Conservation (phyloP, 148 eudicot species). For the Rhododendron griersonianum region DNA sequence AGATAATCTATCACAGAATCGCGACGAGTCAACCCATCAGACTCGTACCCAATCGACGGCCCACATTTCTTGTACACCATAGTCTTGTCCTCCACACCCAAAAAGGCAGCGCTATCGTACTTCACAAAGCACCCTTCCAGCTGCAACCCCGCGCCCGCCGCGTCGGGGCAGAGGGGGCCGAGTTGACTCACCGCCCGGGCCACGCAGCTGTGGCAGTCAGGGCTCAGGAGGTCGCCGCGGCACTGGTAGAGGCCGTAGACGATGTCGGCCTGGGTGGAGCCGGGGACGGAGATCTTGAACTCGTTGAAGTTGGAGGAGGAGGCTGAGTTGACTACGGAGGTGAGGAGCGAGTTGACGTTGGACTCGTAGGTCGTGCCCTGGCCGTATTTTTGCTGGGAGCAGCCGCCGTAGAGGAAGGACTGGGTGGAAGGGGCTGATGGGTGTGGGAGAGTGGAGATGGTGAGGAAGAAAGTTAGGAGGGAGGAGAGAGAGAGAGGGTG, state of each 20-base stretch:
- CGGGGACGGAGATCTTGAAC: conserved; percentile 30
- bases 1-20: conserved; percentile 31
- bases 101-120: conserved; percentile 36
- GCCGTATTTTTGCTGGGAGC: conserved; percentile 29
- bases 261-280: conserved; percentile 15
- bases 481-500: not conserved
- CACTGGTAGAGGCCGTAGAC: conserved; percentile 49
- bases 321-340: conserved; percentile 44
- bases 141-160: conserved; percentile 31
- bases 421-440: conserved; percentile 7
- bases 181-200: conserved; percentile 31
- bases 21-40: conserved; percentile 17
- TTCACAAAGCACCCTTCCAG: conserved; percentile 46
- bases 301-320: conserved; percentile 23
- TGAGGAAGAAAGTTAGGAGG: not conserved
- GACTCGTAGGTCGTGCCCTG: conserved; percentile 26
- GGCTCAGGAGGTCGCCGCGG: conserved; percentile 30
- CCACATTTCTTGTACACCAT: conserved; percentile 40
- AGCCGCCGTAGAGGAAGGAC: conserved; percentile 32
- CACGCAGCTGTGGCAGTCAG: conserved; percentile 31
- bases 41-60: conserved; percentile 19
- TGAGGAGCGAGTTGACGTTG: conserved; percentile 42
- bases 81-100: conserved; percentile 44
- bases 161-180: conserved; percentile 23
- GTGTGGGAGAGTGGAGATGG: conserved; percentile 3